Base-by-base conservation (phyloP, 2,329 filamentous ascomycete genomes). In the Sarocladiaceae sp. region DNA sequence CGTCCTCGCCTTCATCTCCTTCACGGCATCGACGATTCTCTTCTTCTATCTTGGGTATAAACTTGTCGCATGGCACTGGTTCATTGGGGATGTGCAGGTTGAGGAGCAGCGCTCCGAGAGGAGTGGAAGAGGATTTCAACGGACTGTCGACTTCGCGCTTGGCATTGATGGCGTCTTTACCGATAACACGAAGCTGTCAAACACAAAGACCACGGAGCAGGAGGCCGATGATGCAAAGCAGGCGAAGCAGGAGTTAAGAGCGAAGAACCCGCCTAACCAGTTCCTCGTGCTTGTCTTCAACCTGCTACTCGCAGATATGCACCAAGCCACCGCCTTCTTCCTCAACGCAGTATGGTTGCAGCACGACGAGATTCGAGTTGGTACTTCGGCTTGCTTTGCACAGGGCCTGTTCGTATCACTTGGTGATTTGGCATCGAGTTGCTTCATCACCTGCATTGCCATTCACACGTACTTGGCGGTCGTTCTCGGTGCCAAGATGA, bases 211-310 rank as follows among this genome's bases (percentile, higher is more conserved):
- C 23, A 20, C 47, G 25, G 31, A 50, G 26, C 29, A 31, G 18
- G 8, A 13, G 36, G 18, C 12, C 11, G 36, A 39, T 10, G 36
- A 13, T 20, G 36, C 36, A 8, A 39, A 20, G 36, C 36, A 39
- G 18, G 11, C 8, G 36, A 39, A 17, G 10, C 11, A 18, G 20
- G 47, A 23, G 29, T 26, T 37, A 20, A 36, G 31, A 1, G 11
- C 15, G 8, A 64, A 62, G 35, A 66, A 69, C 18, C 68, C 72
- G 5, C 76, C 76, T 0, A 88, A 87, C 57, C 86, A 88, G 64
- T 86, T 88, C 60, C 74, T 88, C 25, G 71, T 88, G 0, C 72
- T 89, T 4, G 84, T 88, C 53, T 80, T 86, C 63, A 88, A 88
- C 62, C 75, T 89, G 0, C 70, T 89, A 4, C 67, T 86, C 20